These are phyloP conservation scores for Ogataea salicorniae DNA, from an alignment of 805 yeast genomes.

Conservation along the genomic window DNA sequence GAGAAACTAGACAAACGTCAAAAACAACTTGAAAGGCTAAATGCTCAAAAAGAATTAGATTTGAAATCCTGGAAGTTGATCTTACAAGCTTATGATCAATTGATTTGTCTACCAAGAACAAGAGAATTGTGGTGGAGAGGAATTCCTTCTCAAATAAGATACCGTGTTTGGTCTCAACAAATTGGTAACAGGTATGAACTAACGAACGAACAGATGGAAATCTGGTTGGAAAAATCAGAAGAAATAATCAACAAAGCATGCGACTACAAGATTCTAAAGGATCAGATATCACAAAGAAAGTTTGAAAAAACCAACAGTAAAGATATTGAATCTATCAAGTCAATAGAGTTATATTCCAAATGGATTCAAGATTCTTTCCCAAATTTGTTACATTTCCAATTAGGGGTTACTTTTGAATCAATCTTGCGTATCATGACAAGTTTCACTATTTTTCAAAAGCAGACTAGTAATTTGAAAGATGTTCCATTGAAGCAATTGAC, in stretches of 20 bases:
- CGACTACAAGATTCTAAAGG: conserved; percentile 20
- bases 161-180: conserved; percentile 46
- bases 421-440: conserved; percentile 21
- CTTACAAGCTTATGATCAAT: conserved; percentile 31
- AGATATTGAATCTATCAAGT: conserved; percentile 10
- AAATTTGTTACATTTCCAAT: conserved; percentile 25
- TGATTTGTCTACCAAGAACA: conserved; percentile 33
- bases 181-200: conserved; percentile 34
- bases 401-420: conserved; percentile 27
- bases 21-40: conserved; percentile 28
- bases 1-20: conserved; percentile 29
- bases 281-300: conserved; percentile 12
- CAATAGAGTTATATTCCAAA: conserved; percentile 21
- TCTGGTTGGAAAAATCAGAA: conserved; percentile 15
- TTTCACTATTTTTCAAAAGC: conserved; percentile 14
- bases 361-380: conserved; percentile 25
- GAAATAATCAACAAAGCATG: conserved; percentile 26
- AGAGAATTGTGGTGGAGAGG: conserved; percentile 63
- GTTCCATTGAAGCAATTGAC: conserved; percentile 13
- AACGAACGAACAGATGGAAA: conserved; percentile 11
- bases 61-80: conserved; percentile 38
- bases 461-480: conserved; percentile 5
- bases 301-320: conserved; percentile 11
- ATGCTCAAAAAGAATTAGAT: conserved; percentile 35
- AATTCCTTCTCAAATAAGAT: conserved; percentile 40